phyloP scores from a whole-genome alignment of 768 basidiomycete genomes.

The Strobilomyces echinocephalus region DNA sequence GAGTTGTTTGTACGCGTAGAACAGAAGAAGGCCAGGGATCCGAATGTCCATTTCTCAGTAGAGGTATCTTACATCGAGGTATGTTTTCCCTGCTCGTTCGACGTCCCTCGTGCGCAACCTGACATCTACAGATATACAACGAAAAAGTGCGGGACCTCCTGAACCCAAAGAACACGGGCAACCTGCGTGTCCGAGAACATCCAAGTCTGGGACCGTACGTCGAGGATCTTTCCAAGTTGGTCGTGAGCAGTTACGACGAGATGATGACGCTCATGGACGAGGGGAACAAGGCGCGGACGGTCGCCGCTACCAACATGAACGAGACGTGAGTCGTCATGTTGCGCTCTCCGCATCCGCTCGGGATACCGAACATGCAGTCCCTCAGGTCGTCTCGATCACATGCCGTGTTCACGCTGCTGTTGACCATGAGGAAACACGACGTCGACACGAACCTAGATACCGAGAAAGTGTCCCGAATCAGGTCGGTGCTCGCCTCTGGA shows the following conservation, averaged over 20 bases:
- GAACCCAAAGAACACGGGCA: slow-evolving; percentile 95
- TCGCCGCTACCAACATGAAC: slow-evolving; percentile 99
- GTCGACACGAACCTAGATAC: slow-evolving; percentile 81
- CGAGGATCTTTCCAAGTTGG: slow-evolving; percentile 91
- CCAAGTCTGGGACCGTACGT: slow-evolving; percentile 97
- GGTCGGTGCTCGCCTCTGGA: slow-evolving; percentile 37
- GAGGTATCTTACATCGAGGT: slow-evolving; percentile 99
- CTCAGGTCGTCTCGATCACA: slow-evolving; percentile 90
- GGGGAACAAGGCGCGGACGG: slow-evolving; percentile 97
- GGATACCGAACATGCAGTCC: slow-evolving; percentile 6
- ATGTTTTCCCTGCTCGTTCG: slow-evolving; percentile 11
- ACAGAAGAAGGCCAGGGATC: slow-evolving; percentile 54
- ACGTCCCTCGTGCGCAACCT: neutral
- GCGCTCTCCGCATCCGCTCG: neutral
- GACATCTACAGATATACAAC: slow-evolving; percentile 71
- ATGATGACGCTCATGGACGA: slow-evolving; percentile 99
- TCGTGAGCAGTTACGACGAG: slow-evolving; percentile 86
- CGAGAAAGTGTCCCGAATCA: slow-evolving; percentile 99
- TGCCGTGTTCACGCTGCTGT: slow-evolving; percentile 93
- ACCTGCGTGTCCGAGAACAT: slow-evolving; percentile 95
- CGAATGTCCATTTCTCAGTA: slow-evolving; percentile 77
- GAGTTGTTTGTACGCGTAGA: slow-evolving; percentile 87
- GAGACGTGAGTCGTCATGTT: slow-evolving; percentile 70
- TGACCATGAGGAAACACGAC: slow-evolving; percentile 91
- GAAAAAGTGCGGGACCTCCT: slow-evolving; percentile 97